Percentiles rank a stretch among this genome's conserved stretches.
phyloP scores from a whole-genome alignment of 176 grass and related monocot genomes.

The Lolium multiflorum region DNA sequence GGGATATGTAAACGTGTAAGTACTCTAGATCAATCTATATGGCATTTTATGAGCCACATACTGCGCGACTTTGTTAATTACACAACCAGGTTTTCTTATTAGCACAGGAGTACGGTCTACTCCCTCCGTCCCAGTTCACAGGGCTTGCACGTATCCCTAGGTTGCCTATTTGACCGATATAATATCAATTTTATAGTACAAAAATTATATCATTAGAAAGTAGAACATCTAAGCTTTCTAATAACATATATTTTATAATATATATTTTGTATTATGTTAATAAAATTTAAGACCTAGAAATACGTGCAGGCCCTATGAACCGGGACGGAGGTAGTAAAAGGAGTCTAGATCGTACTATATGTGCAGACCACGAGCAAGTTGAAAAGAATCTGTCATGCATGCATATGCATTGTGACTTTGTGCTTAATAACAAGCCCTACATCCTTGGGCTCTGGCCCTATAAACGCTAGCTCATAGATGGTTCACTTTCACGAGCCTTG shows the following conservation, averaged over 20 bases:
- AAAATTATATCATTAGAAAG: no score
- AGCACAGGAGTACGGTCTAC: constrained; percentile 52
- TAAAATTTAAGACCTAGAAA: no score
- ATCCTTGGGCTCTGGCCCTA: constrained; percentile 38
- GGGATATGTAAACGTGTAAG: not conserved
- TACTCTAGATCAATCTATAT: not conserved
- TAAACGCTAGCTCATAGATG: constrained; percentile 25
- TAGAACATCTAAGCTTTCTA: no score
- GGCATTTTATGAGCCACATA: constrained; percentile 41
- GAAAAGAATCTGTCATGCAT: constrained; percentile 52
- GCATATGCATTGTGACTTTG: constrained; percentile 34
- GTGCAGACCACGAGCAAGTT: constrained; percentile 37
- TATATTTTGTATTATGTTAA: no score
- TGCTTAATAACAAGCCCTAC: constrained; percentile 46
- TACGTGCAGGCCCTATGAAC: no score
- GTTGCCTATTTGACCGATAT: no score
- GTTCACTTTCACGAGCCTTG: constrained; percentile 54
- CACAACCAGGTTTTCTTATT: constrained; percentile 33
- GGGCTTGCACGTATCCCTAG: no score
- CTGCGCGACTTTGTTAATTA: constrained; percentile 35
- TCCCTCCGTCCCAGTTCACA: no score
- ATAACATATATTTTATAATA: no score
- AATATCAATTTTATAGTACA: no score
- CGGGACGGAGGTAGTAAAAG: no score
- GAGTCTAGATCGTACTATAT: constrained; percentile 42